Evolutionary conservation across 2,329 filamentous ascomycete species (phyloP), one percentile per base, ranked within the genome.

Genomic region (Alternaria brassicae): DNA sequence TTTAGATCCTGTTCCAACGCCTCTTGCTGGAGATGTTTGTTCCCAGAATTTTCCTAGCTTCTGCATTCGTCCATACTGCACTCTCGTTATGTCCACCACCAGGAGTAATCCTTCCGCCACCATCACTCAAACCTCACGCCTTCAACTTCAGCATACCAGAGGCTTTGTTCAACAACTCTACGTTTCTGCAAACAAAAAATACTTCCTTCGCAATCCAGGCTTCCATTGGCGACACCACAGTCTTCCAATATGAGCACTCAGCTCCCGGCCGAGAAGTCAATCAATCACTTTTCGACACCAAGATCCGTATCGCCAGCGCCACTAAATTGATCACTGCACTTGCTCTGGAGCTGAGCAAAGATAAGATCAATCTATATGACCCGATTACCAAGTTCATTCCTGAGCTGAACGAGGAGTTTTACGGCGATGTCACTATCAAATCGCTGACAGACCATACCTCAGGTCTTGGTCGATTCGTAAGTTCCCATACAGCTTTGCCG

Each of bases 321-420:
- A 72, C 70, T 2, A 74, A 74, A 39, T 27, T 66, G 12, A 72
- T 72, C 41, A 72, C 71, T 4, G 61, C 71, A 27, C 56, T 74
- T 13, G 71, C 71, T 1, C 36, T 73, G 2, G 41, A 71, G 27
- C 49, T 72, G 5, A 65, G 63, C 17, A 56, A 53, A 21, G 53
- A 68, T n/a, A 58, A 54, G 23, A 68, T 73, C 40, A 59, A 58
- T 3, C 63, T 69, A 13, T 62, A 69, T 12, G 70, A 73, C 36
- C 53, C 66, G 1, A 72, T 74, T 13, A 65, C 58, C 5, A 70
- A 68, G 23, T 72, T 60, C 34, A 56, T 74, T 3, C 69, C 68
- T 6, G 66, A 63, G 3, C 40, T 74, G 13, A 51, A 63, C 4
- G 40, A 61, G 17, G 53, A 55, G 3, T 49, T 51, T 2, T 74